Evolutionary conservation across 2,329 filamentous ascomycete species (phyloP).

Genomic region (Pseudogymnoascus sp.): DNA sequence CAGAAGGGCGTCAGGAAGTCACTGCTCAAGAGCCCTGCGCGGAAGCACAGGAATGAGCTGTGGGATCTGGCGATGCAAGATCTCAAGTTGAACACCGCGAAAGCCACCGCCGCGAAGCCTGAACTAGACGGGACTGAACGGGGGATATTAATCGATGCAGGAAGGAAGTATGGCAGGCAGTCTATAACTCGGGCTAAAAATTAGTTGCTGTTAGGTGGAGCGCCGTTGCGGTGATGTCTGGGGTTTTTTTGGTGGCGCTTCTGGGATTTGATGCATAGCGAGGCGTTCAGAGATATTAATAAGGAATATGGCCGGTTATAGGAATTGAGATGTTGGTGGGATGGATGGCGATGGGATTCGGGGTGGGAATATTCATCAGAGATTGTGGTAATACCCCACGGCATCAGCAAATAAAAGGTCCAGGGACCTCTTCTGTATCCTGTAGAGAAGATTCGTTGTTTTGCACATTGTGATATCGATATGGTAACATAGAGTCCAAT

Average conservation of each 20-base stretch:
- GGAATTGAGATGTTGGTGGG: neutral
- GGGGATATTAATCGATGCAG: conserved; percentile 56
- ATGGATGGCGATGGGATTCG: neutral
- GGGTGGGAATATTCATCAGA: too few species aligned
- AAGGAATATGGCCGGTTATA: neutral
- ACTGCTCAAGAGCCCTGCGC: conserved; percentile 39
- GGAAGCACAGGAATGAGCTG: conserved; percentile 46
- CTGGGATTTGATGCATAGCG: conserved; percentile 2
- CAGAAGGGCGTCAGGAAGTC: conserved; percentile 54
- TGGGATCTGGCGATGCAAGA: conserved; percentile 56
- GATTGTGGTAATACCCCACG: neutral
- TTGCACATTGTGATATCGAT: neutral
- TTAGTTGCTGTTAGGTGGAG: neutral
- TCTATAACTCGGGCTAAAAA: conserved; percentile 19
- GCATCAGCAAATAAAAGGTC: neutral
- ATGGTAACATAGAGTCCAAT: neutral
- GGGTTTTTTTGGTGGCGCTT: neutral
- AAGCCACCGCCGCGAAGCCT: conserved; percentile 27
- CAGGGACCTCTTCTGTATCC: neutral
- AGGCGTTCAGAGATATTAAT: neutral
- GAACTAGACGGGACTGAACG: conserved; percentile 43
- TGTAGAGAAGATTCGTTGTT: neutral
- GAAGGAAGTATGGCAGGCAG: conserved; percentile 43
- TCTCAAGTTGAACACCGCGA: conserved; percentile 25
- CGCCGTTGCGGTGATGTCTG: too few species aligned